Conservation (phyloP, 2,329 filamentous ascomycete genomes). For the Hypoxylon sp. region DNA sequence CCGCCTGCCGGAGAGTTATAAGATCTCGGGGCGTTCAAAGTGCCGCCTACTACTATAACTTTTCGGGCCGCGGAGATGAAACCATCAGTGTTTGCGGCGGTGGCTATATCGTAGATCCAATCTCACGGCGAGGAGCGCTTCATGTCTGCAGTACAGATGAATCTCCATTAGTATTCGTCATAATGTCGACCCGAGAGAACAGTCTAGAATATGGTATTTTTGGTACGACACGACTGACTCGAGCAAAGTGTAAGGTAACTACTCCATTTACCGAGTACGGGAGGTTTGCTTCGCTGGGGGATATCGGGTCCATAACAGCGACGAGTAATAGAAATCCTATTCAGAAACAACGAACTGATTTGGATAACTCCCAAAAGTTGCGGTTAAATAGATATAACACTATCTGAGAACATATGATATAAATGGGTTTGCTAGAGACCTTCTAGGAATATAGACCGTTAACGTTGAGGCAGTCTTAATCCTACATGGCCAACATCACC, state of each 20-base stretch:
- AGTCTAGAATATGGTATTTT: neutral
- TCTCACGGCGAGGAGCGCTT: constrained; percentile 67
- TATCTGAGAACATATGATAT: neutral
- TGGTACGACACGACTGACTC: neutral
- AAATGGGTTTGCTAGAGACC: neutral
- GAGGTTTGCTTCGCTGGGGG: neutral
- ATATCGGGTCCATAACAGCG: neutral
- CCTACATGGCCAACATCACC: neutral
- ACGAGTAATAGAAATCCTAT: neutral
- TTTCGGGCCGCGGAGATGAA: constrained; percentile 60
- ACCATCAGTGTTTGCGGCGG: constrained; percentile 58
- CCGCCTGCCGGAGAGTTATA: constrained; percentile 48
- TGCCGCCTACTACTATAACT: constrained; percentile 65
- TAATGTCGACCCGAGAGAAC: neutral
- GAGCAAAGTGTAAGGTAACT: neutral
- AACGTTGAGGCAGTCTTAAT: neutral
- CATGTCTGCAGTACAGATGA: neutral
- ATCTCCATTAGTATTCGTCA: neutral
- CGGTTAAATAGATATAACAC: neutral
- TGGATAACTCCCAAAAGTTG: neutral
- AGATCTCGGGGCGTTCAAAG: constrained; percentile 68
- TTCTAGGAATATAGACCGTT: neutral
- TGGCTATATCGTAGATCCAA: constrained; percentile 57
- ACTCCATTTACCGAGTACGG: neutral
- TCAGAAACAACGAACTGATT: constrained; percentile 3